Conservation (phyloP, 108 stramenopile species). For the Chaetoceros tenuissimus region DNA sequence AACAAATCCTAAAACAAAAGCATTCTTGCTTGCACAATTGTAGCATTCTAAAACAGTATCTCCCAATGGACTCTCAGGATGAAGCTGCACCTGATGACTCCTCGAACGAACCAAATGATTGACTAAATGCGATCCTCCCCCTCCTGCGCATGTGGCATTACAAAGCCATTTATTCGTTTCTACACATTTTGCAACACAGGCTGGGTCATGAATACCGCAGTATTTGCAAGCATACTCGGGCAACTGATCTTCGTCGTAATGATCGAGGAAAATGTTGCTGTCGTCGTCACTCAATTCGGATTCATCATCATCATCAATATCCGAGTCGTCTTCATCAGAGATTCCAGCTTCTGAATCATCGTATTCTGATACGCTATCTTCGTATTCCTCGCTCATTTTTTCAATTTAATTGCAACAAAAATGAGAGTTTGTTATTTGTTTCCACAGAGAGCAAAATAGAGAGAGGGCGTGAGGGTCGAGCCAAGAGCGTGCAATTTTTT, state of each 20-base stretch:
- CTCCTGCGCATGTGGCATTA: slow-evolving; percentile 74
- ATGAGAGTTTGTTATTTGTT: too few species aligned
- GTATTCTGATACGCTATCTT: neutral
- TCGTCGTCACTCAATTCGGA: slow-evolving; percentile 26
- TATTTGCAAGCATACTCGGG: slow-evolving; percentile 91
- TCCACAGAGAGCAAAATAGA: too few species aligned
- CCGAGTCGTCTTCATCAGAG: slow-evolving; percentile 38
- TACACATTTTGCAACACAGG: slow-evolving; percentile 90
- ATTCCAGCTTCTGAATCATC: neutral
- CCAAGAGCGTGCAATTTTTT: too few species aligned
- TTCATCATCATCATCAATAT: slow-evolving; percentile 11
- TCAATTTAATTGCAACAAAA: too few species aligned
- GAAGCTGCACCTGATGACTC: slow-evolving; percentile 72
- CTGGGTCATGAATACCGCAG: slow-evolving; percentile 94
- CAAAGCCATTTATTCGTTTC: slow-evolving; percentile 97
- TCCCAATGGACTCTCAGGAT: slow-evolving; percentile 87
- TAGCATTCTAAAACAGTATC: slow-evolving; percentile 96
- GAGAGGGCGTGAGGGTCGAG: too few species aligned
- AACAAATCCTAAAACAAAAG: slow-evolving; percentile 96
- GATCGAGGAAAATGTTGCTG: slow-evolving; percentile 32
- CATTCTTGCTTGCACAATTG: slow-evolving; percentile 94
- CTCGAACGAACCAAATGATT: slow-evolving; percentile 89
- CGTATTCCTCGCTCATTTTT: neutral
- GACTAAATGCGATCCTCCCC: slow-evolving; percentile 86
- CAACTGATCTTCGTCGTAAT: slow-evolving; percentile 66